Conservation (phyloP, 2,329 filamentous ascomycete genomes). For the Epichloe elymi region DNA sequence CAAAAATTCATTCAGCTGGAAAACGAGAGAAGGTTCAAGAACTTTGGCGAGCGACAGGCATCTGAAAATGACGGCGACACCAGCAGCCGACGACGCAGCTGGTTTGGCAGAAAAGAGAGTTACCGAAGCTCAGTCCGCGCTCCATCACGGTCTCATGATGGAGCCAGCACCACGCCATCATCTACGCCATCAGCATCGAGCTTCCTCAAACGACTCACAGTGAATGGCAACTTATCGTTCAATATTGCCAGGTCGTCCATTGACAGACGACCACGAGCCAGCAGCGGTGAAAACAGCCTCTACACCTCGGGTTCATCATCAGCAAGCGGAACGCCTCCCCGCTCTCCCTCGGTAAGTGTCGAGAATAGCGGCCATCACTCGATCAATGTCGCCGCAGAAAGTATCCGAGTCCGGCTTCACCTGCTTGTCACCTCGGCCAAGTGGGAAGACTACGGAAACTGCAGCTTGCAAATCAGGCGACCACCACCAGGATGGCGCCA, state of each 20-base stretch:
- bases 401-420: conserved; percentile 79
- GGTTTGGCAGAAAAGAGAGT: conserved; percentile 52
- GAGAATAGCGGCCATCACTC: conserved; percentile 38
- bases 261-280: conserved; percentile 37
- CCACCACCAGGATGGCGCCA: conserved; percentile 51
- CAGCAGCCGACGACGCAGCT: conserved; percentile 36
- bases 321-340: conserved; percentile 32
- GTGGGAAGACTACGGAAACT: conserved; percentile 87
- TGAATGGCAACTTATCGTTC: conserved; percentile 57
- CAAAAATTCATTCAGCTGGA: conserved; percentile 66
- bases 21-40: conserved; percentile 57
- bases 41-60: conserved; percentile 47
- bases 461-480: conserved; percentile 66
- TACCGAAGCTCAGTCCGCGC: conserved; percentile 50
- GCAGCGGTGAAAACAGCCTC: conserved; percentile 41
- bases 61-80: conserved; percentile 33
- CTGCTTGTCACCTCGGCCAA: conserved; percentile 61
- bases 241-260: conserved; percentile 73
- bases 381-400: conserved; percentile 49
- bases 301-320: conserved; percentile 48
- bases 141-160: conserved; percentile 57
- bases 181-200: conserved; percentile 58
- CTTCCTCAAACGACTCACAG: conserved; percentile 67
- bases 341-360: conserved; percentile 45
- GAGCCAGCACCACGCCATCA: conserved; percentile 50